These are phyloP conservation scores for Solanum habrochaites DNA, from an alignment of 257 asterid species.

Conservation along the genomic window DNA sequence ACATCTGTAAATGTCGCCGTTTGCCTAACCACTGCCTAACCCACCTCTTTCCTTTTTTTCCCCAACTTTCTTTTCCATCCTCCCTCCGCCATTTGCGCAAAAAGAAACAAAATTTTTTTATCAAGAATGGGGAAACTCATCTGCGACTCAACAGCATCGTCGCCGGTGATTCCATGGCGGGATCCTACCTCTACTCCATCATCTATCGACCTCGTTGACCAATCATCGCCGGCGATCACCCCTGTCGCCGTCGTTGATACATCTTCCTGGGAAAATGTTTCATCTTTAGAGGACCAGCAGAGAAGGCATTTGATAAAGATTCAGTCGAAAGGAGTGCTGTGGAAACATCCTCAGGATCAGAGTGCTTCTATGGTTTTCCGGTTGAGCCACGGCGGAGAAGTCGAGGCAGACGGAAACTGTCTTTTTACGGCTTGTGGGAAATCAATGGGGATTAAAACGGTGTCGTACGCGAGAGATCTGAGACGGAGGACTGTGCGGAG, in stretches of 20 bases:
- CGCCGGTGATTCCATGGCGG: conserved; percentile 76
- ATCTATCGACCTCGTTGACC: conserved; percentile 30
- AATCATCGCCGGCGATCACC: background rate
- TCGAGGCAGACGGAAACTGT: conserved; percentile 82
- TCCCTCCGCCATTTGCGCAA: conserved; percentile 12
- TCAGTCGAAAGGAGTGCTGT: conserved; percentile 62
- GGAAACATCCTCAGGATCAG: conserved; percentile 74
- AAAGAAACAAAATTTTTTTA: background rate
- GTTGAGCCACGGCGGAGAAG: conserved; percentile 83
- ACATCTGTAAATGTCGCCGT: conserved; percentile 54
- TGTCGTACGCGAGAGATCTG: conserved; percentile 49
- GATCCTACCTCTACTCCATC: conserved; percentile 68
- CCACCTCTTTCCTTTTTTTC: background rate
- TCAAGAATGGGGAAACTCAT: conserved; percentile 69
- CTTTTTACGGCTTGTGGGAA: conserved; percentile 72
- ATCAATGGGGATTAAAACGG: conserved; percentile 29
- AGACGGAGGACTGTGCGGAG: conserved; percentile 58
- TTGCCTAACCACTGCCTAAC: conserved; percentile 19
- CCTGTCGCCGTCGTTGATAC: conserved; percentile 6
- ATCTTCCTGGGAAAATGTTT: conserved; percentile 53
- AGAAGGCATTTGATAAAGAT: conserved; percentile 47
- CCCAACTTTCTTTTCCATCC: conserved; percentile 14
- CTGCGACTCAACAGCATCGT: conserved; percentile 80
- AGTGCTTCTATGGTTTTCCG: conserved; percentile 39
- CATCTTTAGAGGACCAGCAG: conserved; percentile 78